Percentiles rank a stretch among this genome's conserved stretches.
Conservation (phyloP, 805 yeast genomes). For the Candida rishiriensis region DNA sequence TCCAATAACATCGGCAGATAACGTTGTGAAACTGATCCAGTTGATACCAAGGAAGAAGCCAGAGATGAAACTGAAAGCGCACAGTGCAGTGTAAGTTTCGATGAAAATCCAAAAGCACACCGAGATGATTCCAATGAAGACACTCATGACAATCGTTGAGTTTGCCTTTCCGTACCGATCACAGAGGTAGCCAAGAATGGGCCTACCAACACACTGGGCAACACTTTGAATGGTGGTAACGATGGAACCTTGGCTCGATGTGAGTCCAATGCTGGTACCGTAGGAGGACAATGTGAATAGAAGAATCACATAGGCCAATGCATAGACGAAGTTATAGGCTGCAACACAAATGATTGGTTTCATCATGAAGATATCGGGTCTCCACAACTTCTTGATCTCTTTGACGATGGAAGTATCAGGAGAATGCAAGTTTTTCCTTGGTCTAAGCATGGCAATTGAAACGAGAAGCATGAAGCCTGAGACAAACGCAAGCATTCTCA, state of each 20-base stretch:
- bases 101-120: conserved; percentile 49
- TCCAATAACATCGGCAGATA: conserved; percentile 32
- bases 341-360: conserved; percentile 22
- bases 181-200: conserved; percentile 41
- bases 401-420: conserved; percentile 13
- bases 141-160: conserved; percentile 35
- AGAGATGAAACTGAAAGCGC: conserved; percentile 39
- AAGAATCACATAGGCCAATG: conserved; percentile 30
- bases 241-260: conserved; percentile 40
- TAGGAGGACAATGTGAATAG: conserved; percentile 47
- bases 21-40: conserved; percentile 33
- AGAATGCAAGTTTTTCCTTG: conserved; percentile 20
- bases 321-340: conserved; percentile 24
- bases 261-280: conserved; percentile 44
- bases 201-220: conserved; percentile 48
- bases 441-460: conserved; percentile 18
- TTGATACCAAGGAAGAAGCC: conserved; percentile 48
- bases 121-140: conserved; percentile 33
- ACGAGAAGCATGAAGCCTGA: conserved; percentile 21
- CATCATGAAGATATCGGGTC: conserved; percentile 11
- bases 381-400: conserved; percentile 14
- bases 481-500: conserved; percentile 37
- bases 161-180: conserved; percentile 46
- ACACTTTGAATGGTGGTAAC: conserved; percentile 45
- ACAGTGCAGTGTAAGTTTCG: conserved; percentile 35